Evolutionary conservation across 1,284 basidiomycete genomes (phyloP).

Genomic region (Coniferiporia weirii): DNA sequence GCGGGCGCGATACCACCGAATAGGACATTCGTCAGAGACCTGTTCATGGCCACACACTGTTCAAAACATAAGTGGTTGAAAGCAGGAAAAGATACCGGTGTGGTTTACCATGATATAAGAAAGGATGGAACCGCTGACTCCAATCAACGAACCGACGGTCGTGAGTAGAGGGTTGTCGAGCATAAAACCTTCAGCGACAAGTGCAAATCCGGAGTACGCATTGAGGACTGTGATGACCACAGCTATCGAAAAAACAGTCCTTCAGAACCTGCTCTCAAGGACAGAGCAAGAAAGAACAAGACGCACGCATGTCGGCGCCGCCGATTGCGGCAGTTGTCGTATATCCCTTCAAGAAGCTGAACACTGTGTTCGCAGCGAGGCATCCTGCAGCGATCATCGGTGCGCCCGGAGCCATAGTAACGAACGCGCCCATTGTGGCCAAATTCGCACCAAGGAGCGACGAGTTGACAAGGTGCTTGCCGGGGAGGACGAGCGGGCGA

Average conservation of each 20-base stretch:
- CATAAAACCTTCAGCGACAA: slow-evolving; percentile 93
- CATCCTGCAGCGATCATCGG: slow-evolving; percentile 73
- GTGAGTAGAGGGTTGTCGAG: slow-evolving; percentile 78
- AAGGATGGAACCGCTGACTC: slow-evolving; percentile 83
- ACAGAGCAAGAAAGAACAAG: background rate
- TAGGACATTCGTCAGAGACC: slow-evolving; percentile 70
- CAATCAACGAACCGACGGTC: slow-evolving; percentile 76
- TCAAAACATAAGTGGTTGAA: slow-evolving; percentile 11
- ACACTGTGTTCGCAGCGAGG: slow-evolving; percentile 61
- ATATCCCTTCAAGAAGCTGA: slow-evolving; percentile 79
- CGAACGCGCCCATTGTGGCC: slow-evolving; percentile 69
- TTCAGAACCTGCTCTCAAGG: slow-evolving; percentile 12
- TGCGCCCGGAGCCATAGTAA: slow-evolving; percentile 61
- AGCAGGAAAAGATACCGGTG: slow-evolving; percentile 17
- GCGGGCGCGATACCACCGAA: slow-evolving; percentile 73
- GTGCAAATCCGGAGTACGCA: slow-evolving; percentile 84
- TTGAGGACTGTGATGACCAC: slow-evolving; percentile 86
- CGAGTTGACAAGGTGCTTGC: slow-evolving; percentile 69
- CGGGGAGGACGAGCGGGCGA: slow-evolving; percentile 64
- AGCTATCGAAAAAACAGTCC: slow-evolving; percentile 37
- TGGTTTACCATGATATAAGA: slow-evolving; percentile 79
- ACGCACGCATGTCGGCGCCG: slow-evolving; percentile 85
- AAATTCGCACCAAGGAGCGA: slow-evolving; percentile 65
- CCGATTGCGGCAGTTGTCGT: slow-evolving; percentile 84
- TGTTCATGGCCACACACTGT: slow-evolving; percentile 86